Conservation (phyloP, 176 grass and related monocot genomes). For the Calamus simplicifolius region DNA sequence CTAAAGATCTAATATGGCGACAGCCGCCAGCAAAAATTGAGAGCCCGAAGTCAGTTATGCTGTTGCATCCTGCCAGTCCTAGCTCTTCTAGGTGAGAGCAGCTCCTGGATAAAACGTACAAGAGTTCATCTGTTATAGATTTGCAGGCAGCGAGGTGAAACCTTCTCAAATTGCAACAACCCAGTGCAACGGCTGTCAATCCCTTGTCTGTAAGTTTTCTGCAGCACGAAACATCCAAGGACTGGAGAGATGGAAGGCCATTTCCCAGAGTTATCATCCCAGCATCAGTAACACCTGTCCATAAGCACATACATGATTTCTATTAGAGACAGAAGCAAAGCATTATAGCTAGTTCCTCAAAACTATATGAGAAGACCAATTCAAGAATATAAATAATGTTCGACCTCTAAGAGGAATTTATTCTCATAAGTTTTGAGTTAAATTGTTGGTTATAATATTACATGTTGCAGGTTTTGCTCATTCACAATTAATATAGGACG, state of each 20-base stretch:
- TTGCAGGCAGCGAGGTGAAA: slow-evolving; percentile 43
- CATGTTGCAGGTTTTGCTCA: too few relatives aligned
- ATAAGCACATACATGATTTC: not conserved
- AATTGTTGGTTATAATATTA: too few relatives aligned
- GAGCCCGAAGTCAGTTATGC: slow-evolving; percentile 66
- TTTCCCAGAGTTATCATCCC: slow-evolving; percentile 53
- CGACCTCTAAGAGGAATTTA: too few relatives aligned
- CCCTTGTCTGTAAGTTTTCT: slow-evolving; percentile 77
- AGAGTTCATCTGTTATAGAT: slow-evolving; percentile 62
- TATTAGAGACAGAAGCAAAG: too few relatives aligned
- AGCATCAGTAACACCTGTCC: slow-evolving; percentile 53
- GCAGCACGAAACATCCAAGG: slow-evolving; percentile 73
- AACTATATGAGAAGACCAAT: too few relatives aligned
- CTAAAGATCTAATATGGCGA: slow-evolving; percentile 46
- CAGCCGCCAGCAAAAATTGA: slow-evolving; percentile 55
- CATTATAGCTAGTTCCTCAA: too few relatives aligned
- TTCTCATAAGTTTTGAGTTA: too few relatives aligned
- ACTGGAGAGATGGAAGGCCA: slow-evolving; percentile 44
- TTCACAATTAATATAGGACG: too few relatives aligned
- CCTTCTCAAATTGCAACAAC: slow-evolving; percentile 52
- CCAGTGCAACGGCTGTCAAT: slow-evolving; percentile 35
- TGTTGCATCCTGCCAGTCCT: slow-evolving; percentile 43
- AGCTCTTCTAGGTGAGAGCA: slow-evolving; percentile 62
- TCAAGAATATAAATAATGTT: too few relatives aligned
- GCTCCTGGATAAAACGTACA: slow-evolving; percentile 54